A percentile compares a stretch with the other conserved stretches of the same genome.
These are phyloP conservation scores for Phytophthora cactorum DNA, from an alignment of 352 stramenopile genomes.

Conservation along the genomic window DNA sequence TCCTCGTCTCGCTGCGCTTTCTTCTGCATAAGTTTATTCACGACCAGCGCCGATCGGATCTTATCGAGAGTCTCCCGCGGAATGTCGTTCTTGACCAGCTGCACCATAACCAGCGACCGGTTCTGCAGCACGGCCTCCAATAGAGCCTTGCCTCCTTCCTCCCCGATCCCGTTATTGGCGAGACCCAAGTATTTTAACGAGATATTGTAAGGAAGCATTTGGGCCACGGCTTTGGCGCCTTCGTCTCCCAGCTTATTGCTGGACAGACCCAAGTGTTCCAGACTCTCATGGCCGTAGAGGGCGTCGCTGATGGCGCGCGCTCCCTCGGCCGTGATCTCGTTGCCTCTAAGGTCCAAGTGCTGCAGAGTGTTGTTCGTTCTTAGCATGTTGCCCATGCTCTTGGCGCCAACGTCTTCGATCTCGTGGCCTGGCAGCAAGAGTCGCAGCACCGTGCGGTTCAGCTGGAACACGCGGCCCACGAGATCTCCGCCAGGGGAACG, in stretches of 20 bases:
- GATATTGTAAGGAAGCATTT: constrained; percentile 57
- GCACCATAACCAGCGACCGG: constrained; percentile 47
- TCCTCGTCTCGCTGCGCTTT: constrained; percentile 50
- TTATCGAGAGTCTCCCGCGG: constrained; percentile 40
- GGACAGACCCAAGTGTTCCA: constrained; percentile 51
- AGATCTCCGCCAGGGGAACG: constrained; percentile 40
- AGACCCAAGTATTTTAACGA: constrained; percentile 59
- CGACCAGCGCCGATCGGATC: constrained; percentile 47
- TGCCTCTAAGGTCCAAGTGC: constrained; percentile 56
- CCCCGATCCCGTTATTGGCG: constrained; percentile 54
- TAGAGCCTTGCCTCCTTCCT: constrained; percentile 46
- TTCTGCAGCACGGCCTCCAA: constrained; percentile 56
- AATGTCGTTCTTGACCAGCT: constrained; percentile 54
- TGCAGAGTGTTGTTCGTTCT: constrained; percentile 53
- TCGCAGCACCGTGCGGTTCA: constrained; percentile 50
- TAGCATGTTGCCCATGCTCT: constrained; percentile 62
- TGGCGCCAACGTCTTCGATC: constrained; percentile 53
- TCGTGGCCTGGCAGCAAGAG: constrained; percentile 60
- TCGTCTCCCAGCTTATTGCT: constrained; percentile 56
- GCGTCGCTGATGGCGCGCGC: constrained; percentile 38
- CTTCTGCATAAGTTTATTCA: constrained; percentile 58
- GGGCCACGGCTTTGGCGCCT: constrained; percentile 47
- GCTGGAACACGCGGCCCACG: constrained; percentile 58
- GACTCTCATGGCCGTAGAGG: constrained; percentile 55
- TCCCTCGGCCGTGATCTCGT: constrained; percentile 52